Conservation (phyloP, 2,329 filamentous ascomycete species). For the Botrytis porri region DNA sequence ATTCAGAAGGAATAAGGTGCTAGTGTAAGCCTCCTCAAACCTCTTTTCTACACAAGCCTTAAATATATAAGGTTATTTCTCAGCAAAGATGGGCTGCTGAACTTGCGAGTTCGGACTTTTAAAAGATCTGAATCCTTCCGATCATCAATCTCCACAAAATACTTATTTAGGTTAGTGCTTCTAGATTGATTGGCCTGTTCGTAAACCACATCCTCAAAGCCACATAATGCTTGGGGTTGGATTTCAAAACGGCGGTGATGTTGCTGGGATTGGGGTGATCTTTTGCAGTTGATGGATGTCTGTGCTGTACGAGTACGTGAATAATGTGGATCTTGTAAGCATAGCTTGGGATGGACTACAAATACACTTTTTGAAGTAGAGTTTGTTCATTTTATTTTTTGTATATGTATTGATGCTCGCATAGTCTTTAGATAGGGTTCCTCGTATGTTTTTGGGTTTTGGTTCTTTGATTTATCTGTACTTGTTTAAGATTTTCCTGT, state of each 20-base stretch:
- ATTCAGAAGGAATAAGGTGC: neutral
- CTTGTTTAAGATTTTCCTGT: neutral
- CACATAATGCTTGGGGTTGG: neutral
- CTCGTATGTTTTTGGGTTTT: neutral
- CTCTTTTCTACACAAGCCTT: neutral
- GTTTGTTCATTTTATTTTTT: neutral
- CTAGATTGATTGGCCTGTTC: neutral
- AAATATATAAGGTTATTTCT: neutral
- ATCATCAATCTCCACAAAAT: neutral
- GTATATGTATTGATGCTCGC: neutral
- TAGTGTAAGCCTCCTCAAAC: neutral
- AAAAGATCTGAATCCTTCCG: neutral
- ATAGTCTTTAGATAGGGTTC: neutral
- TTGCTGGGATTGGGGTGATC: constrained; percentile 6
- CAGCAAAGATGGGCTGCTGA: neutral
- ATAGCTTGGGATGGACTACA: neutral
- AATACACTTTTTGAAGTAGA: neutral
- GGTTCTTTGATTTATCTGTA: neutral
- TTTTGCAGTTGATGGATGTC: neutral
- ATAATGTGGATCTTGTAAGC: neutral
- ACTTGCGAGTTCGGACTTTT: neutral
- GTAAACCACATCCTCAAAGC: neutral
- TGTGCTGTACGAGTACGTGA: constrained; percentile 13
- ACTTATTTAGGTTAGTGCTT: neutral
- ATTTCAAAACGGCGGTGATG: neutral